These are phyloP conservation scores for Platismatia glauca DNA, from an alignment of 495 filamentous ascomycete genomes.

Conservation along the genomic window DNA sequence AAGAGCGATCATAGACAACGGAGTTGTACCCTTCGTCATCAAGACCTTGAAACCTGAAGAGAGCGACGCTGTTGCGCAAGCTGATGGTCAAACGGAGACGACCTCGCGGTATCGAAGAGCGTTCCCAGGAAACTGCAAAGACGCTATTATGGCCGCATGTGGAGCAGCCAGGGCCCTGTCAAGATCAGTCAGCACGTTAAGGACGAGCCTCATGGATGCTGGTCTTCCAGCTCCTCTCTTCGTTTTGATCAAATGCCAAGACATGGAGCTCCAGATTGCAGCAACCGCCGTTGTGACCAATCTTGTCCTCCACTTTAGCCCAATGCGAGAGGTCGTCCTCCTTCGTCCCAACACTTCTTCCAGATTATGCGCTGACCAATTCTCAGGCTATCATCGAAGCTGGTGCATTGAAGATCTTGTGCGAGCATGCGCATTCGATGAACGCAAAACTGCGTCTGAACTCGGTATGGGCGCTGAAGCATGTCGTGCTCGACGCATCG, in stretches of 20 bases:
- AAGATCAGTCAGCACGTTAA: conserved; percentile 70
- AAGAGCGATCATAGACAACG: conserved; percentile 73
- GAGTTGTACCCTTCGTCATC: conserved; percentile 69
- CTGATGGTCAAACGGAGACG: conserved; percentile 5
- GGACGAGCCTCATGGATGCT: conserved; percentile 81
- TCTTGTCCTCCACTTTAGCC: conserved; percentile 74
- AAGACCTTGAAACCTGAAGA: conserved; percentile 64
- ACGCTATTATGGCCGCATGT: conserved; percentile 80
- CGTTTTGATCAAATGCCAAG: conserved; percentile 60
- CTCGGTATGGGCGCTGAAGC: conserved; percentile 88
- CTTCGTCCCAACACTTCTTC: neutral
- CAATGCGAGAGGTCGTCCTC: conserved; percentile 70
- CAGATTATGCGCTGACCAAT: conserved; percentile 24
- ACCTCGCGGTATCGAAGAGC: conserved; percentile 3
- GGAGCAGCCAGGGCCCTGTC: conserved; percentile 66
- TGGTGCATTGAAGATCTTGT: conserved; percentile 69
- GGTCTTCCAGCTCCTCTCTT: conserved; percentile 74
- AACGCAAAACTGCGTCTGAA: conserved; percentile 65
- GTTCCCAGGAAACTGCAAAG: conserved; percentile 37
- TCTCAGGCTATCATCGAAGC: conserved; percentile 59
- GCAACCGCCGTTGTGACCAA: conserved; percentile 79
- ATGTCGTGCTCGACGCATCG: conserved; percentile 60
- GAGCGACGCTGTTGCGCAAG: conserved; percentile 17
- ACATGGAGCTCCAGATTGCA: conserved; percentile 75
- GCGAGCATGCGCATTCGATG: conserved; percentile 71